These are phyloP conservation scores for Pseudocercospora ulei DNA, from an alignment of 2,329 filamentous ascomycete genomes.

Conservation along the genomic window DNA sequence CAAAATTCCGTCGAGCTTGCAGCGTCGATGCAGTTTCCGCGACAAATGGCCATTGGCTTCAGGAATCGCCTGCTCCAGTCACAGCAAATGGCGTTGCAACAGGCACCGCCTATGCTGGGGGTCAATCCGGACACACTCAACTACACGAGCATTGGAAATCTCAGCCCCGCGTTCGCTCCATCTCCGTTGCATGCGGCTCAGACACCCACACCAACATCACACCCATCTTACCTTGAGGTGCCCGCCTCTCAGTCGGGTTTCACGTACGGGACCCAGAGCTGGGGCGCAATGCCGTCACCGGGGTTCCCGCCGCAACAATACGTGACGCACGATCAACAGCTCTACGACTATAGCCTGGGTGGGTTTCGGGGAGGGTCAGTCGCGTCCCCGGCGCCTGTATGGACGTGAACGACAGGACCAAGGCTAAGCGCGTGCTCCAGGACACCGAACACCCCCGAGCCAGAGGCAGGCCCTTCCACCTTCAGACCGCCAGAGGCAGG, in stretches of 20 bases:
- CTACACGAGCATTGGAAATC: constrained; percentile 36
- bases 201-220: constrained; percentile 26
- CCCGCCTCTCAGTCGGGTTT: constrained; percentile 31
- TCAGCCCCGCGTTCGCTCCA: constrained; percentile 45
- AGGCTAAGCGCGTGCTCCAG: constrained; percentile 28
- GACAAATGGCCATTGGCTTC: constrained; percentile 38
- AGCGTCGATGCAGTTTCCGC: constrained; percentile 41
- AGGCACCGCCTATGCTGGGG: constrained; percentile 15
- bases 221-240: constrained; percentile 39
- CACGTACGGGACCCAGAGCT: constrained; percentile 28
- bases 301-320: constrained; percentile 31
- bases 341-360: constrained; percentile 29
- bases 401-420: constrained; percentile 28
- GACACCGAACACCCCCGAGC: constrained; percentile 21
- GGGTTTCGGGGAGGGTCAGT: constrained; percentile 33
- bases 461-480: constrained; percentile 20
- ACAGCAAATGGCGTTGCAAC: constrained; percentile 17
- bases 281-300: constrained; percentile 32
- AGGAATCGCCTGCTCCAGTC: constrained; percentile 30
- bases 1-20: constrained; percentile 39
- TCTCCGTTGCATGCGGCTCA: constrained; percentile 38
- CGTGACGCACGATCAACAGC: constrained; percentile 36
- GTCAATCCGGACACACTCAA: constrained; percentile 23
- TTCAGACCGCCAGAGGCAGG: constrained; percentile 20
- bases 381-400: constrained; percentile 29